Percentiles rank a stretch among this genome's conserved stretches.
Conservation (phyloP, 306 rosid species). For the Parietaria judaica region DNA sequence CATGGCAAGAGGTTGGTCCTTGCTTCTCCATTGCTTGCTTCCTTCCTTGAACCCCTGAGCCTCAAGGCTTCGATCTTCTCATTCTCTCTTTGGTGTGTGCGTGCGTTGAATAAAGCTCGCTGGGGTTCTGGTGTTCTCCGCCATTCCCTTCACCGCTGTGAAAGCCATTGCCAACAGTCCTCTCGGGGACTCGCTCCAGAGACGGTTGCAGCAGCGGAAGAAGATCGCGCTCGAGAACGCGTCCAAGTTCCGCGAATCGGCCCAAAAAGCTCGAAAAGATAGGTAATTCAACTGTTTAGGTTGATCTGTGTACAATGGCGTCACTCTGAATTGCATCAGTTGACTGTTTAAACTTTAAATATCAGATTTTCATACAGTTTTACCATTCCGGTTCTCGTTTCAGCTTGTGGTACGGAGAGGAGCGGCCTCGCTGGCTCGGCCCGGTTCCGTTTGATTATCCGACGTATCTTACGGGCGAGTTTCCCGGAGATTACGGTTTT, state of each 20-base stretch:
- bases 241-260: conserved; percentile 42
- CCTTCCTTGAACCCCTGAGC: background rate
- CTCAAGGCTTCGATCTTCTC: background rate
- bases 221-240: conserved; percentile 38
- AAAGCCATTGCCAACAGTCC: conserved; percentile 88
- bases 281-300: conserved; percentile 41
- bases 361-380: background rate
- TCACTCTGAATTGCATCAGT: background rate
- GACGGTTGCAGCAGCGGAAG: conserved; percentile 48
- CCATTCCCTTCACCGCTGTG: conserved; percentile 82
- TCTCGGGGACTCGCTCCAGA: conserved; percentile 74
- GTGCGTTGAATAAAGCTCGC: conserved; percentile 42
- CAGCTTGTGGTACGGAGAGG: conserved; percentile 89
- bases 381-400: background rate
- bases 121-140: conserved; percentile 80
- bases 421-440: conserved; percentile 91
- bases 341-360: background rate
- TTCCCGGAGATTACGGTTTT: conserved; percentile 92
- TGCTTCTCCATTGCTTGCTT: background rate
- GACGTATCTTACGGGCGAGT: conserved; percentile 63
- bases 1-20: conserved; percentile 76
- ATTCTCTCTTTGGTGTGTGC: too few species aligned
- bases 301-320: too few species aligned
- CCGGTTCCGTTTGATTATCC: conserved; percentile 81
- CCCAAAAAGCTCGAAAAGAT: conserved; percentile 48